phyloP scores from a whole-genome alignment of 192 early-diverging fungal genomes.

The Mortierella alpina region DNA sequence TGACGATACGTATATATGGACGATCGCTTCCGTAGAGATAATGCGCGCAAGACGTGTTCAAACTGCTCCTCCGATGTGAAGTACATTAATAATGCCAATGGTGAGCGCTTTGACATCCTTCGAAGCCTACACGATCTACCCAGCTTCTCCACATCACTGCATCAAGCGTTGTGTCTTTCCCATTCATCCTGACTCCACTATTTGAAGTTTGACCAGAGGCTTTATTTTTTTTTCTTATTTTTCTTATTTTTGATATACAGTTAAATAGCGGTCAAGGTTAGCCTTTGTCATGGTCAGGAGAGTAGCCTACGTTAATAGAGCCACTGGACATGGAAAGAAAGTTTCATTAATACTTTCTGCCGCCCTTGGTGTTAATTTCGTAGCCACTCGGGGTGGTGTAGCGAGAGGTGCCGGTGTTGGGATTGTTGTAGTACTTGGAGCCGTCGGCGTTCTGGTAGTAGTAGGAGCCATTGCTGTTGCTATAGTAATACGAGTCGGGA shows the following conservation, averaged over 20 bases:
- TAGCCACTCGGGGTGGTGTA: conserved; percentile 12
- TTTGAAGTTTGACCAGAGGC: too few relatives aligned
- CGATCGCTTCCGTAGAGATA: too few relatives aligned
- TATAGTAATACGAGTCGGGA: neutral
- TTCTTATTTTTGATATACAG: too few relatives aligned
- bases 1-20: too few relatives aligned
- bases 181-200: too few relatives aligned
- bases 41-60: too few relatives aligned
- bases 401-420: conserved; percentile 1
- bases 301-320: too few relatives aligned
- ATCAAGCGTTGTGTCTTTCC: too few relatives aligned
- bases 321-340: too few relatives aligned
- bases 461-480: conserved; percentile 12
- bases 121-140: conserved; percentile 15
- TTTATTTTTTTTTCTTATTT: too few relatives aligned
- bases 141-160: too few relatives aligned
- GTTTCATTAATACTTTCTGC: neutral
- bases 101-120: conserved; percentile 37
- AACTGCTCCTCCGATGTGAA: too few relatives aligned
- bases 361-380: neutral
- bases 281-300: neutral
- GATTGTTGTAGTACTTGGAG: conserved; percentile 13
- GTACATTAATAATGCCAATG: conserved; percentile 45
- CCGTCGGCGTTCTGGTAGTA: conserved; percentile 22
- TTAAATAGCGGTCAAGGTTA: neutral